Percentiles rank a stretch among this genome's conserved stretches.
Evolutionary conservation across 1,284 basidiomycete genomes (phyloP).

Genomic region (Ganoderma sp.): DNA sequence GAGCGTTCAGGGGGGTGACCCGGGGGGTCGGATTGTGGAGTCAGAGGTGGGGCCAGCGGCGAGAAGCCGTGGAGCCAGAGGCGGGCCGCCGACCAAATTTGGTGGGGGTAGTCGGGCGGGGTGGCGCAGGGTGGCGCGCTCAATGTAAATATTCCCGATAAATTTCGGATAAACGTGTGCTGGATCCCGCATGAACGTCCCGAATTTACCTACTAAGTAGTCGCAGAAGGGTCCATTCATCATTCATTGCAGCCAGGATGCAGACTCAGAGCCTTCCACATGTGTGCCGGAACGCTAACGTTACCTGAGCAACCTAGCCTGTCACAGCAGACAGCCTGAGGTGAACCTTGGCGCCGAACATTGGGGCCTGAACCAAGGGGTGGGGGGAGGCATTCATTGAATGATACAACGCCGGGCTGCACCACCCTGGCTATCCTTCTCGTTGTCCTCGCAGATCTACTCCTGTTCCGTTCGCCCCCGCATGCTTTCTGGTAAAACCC

Average conservation of each 20-base stretch:
- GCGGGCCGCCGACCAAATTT: too few relatives aligned
- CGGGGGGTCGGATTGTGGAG: too few relatives aligned
- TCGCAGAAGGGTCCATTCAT: constrained; percentile 1
- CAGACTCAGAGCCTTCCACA: too few relatives aligned
- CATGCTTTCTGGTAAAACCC: neutral
- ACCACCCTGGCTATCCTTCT: neutral
- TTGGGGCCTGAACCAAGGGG: too few relatives aligned
- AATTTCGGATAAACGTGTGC: constrained; percentile 26
- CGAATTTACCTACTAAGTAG: neutral
- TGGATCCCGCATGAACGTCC: constrained; percentile 4
- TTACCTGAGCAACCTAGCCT: neutral
- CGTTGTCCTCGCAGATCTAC: neutral
- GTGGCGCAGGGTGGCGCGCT: too few relatives aligned
- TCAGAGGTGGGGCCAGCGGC: too few relatives aligned
- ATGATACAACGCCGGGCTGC: neutral
- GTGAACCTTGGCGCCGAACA: neutral
- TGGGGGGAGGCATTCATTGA: too few relatives aligned
- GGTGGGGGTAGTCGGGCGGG: too few relatives aligned
- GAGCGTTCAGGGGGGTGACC: too few relatives aligned
- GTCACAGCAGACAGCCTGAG: neutral
- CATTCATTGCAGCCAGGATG: neutral
- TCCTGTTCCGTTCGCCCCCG: neutral
- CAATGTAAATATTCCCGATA: too few relatives aligned
- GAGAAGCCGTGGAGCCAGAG: too few relatives aligned
- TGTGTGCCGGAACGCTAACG: neutral